Conservation (phyloP, 2,329 filamentous ascomycete genomes). For the Colletotrichum zoysiae region DNA sequence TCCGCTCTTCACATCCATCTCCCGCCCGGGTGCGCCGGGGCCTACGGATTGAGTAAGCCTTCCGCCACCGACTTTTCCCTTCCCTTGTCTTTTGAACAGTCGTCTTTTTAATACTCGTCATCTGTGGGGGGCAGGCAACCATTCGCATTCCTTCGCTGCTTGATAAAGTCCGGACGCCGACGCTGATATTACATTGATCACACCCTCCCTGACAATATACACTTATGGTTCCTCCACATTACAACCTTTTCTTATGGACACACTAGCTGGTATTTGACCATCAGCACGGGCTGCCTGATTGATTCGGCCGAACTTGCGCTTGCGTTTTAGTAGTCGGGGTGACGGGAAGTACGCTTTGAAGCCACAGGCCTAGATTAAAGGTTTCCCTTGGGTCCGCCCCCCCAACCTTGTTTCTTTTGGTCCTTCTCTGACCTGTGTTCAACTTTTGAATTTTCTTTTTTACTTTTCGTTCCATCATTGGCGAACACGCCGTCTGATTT, state of each 20-base stretch:
- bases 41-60: conserved; percentile 5
- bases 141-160: conserved; percentile 28
- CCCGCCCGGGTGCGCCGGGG: conserved; percentile 9
- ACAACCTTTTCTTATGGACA: conserved; percentile 18
- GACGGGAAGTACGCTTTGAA: conserved; percentile 16
- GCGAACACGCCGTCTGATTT: conserved; percentile 38
- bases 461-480: conserved; percentile 24
- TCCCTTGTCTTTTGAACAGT: neutral
- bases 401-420: neutral
- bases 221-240: conserved; percentile 28
- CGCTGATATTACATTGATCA: conserved; percentile 38
- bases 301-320: conserved; percentile 24
- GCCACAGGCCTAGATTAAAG: neutral
- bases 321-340: neutral
- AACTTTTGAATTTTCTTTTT: conserved; percentile 15
- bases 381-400: neutral
- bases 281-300: conserved; percentile 3
- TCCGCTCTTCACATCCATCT: conserved; percentile 30
- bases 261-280: conserved; percentile 2
- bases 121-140: conserved; percentile 19
- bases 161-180: conserved; percentile 41
- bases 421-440: conserved; percentile 10
- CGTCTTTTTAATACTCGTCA: conserved; percentile 4
- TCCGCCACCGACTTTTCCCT: conserved; percentile 2
- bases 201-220: conserved; percentile 13